Conservation (phyloP, 257 asterid genomes). For the Lithospermum erythrorhizon region DNA sequence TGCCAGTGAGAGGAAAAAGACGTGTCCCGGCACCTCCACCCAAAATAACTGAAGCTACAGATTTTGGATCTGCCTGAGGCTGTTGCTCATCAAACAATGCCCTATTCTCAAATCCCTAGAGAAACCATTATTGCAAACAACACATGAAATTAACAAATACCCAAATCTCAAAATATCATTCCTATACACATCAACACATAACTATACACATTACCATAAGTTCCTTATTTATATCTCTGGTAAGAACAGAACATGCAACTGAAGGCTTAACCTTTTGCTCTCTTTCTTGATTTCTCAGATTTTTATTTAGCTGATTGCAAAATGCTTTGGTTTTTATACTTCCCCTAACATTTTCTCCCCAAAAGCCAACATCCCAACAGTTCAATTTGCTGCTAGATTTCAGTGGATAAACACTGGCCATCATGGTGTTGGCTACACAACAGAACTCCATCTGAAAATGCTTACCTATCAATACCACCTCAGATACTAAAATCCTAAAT, state of each 20-base stretch:
- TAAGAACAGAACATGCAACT: conserved; percentile 49
- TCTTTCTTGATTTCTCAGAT: conserved; percentile 17
- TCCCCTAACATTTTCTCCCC: conserved; percentile 36
- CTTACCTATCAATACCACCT: conserved; percentile 3
- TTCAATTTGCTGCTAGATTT: conserved; percentile 17
- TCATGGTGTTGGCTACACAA: conserved; percentile 39
- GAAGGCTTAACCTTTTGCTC: conserved; percentile 34
- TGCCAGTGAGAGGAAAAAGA: conserved; percentile 88
- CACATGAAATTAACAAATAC: not conserved
- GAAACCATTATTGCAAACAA: conserved; percentile 10
- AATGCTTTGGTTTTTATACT: conserved; percentile 21
- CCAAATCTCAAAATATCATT: conserved; percentile 1
- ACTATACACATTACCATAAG: conserved; percentile 29
- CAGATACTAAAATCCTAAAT: conserved; percentile 11
- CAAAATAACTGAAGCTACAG: conserved; percentile 70
- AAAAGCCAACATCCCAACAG: conserved; percentile 21
- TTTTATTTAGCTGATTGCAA: conserved; percentile 21
- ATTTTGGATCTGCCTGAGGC: conserved; percentile 53
- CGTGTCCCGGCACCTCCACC: conserved; percentile 99
- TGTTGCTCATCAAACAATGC: conserved; percentile 29
- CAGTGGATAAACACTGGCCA: conserved; percentile 24
- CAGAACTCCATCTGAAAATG: conserved; percentile 42
- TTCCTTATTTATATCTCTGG: conserved; percentile 60
- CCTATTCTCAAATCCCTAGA: conserved; percentile 38
- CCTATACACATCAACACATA: not conserved